Percentiles rank a stretch among this genome's conserved stretches.
Conservation (phyloP, 106 monocot species). For the Dendrobium chrysotoxum region DNA sequence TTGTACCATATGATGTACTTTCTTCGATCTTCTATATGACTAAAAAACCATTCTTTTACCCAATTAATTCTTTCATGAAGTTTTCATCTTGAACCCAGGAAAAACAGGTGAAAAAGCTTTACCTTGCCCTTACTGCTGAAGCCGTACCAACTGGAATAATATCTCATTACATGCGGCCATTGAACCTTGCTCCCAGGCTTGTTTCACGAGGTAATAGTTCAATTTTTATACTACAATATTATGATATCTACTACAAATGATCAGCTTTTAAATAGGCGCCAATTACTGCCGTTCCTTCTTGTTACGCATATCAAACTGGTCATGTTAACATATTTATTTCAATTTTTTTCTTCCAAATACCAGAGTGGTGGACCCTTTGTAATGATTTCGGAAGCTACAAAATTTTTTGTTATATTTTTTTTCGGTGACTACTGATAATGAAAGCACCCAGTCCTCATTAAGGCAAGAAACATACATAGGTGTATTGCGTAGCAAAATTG, state of each 20-base stretch:
- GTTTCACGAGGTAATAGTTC: slow-evolving; percentile 65
- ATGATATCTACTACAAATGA: not conserved
- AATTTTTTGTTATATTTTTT: not conserved
- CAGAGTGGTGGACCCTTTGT: not conserved
- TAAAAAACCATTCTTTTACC: not conserved
- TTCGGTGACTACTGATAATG: not conserved
- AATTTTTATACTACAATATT: not conserved
- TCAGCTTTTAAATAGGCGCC: not conserved
- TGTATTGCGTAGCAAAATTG: not conserved
- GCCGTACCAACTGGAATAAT: slow-evolving; percentile 76
- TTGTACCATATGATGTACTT: not conserved
- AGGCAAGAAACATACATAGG: not conserved
- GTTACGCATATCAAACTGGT: not conserved
- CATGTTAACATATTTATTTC: not conserved
- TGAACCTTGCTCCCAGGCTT: slow-evolving; percentile 82
- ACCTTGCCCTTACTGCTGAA: slow-evolving; percentile 80
- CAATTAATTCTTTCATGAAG: not conserved
- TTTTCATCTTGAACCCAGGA: slow-evolving; percentile 48
- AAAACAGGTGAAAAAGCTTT: slow-evolving; percentile 81
- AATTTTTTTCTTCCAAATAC: not conserved
- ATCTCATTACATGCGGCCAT: slow-evolving; percentile 97
- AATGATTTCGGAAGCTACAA: not conserved
- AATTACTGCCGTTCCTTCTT: not conserved
- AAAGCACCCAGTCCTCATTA: no score
- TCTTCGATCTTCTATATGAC: not conserved